phyloP scores from a whole-genome alignment of 495 filamentous ascomycete genomes.

The Penicillium paradoxum region DNA sequence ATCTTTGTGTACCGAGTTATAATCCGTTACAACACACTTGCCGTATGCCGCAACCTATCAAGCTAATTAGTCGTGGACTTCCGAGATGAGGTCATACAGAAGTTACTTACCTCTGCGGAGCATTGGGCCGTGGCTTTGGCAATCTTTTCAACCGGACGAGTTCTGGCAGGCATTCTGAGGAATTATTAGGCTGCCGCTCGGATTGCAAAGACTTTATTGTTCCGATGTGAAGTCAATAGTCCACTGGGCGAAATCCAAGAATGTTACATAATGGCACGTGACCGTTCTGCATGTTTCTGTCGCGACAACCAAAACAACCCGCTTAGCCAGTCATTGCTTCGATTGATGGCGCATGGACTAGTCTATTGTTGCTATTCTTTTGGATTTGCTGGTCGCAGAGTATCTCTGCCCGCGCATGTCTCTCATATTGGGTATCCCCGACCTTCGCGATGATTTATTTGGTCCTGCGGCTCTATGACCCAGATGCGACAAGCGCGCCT shows the following conservation, averaged over 20 bases:
- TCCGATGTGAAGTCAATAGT: neutral
- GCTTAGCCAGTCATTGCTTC: neutral
- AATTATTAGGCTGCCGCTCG: neutral
- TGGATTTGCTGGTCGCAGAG: constrained; percentile 13
- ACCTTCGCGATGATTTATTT: constrained; percentile 43
- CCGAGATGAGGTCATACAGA: neutral
- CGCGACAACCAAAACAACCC: constrained; percentile 29
- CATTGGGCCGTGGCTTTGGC: constrained; percentile 80
- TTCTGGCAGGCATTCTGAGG: constrained; percentile 31
- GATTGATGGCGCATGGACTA: constrained; percentile 2
- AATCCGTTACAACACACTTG: constrained; percentile 87
- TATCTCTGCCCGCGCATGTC: constrained; percentile 14
- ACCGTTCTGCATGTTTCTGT: constrained; percentile 23
- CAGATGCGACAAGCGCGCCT: constrained; percentile 47
- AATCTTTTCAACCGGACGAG: constrained; percentile 81
- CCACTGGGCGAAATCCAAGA: neutral
- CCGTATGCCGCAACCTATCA: constrained; percentile 77
- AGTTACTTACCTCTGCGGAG: constrained; percentile 62
- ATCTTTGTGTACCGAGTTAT: constrained; percentile 85
- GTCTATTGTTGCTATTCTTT: constrained; percentile 5
- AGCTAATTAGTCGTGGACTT: constrained; percentile 9
- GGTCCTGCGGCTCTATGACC: constrained; percentile 47
- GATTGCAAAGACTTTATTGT: neutral
- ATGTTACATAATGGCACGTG: constrained; percentile 28
- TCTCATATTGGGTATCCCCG: constrained; percentile 2